Conservation (phyloP, 345 rosid genomes). For the Cardamine occulta region DNA sequence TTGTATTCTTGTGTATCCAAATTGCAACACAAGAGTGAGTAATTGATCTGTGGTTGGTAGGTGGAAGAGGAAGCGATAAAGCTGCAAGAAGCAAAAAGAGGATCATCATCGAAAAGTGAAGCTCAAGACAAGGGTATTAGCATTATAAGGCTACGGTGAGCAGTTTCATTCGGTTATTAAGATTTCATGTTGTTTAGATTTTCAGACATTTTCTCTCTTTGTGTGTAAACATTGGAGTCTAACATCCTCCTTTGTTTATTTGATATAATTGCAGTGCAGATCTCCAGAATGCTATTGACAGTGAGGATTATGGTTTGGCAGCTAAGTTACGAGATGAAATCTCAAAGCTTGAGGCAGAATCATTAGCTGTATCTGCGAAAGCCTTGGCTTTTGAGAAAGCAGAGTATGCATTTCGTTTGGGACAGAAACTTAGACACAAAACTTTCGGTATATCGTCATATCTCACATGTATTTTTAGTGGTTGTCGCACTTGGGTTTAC, state of each 20-base stretch:
- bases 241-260: constrained; percentile 1
- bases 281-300: constrained; percentile 79
- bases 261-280: constrained; percentile 65
- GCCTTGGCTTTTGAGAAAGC: constrained; percentile 82
- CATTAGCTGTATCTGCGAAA: constrained; percentile 83
- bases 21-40: not conserved
- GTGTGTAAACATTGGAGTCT: constrained; percentile 1
- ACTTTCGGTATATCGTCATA: constrained; percentile 54
- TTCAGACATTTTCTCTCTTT: too few species aligned
- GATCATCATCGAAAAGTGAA: constrained; percentile 87
- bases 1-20: not conserved
- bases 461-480: not conserved
- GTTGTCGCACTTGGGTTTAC: constrained; percentile 8
- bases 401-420: constrained; percentile 80
- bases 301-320: constrained; percentile 76
- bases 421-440: constrained; percentile 90
- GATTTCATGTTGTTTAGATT: not conserved
- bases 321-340: constrained; percentile 76
- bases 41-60: constrained; percentile 50
- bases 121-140: constrained; percentile 93
- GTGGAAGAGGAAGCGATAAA: constrained; percentile 78
- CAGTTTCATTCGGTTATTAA: not conserved
- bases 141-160: constrained; percentile 74
- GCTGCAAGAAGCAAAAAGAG: constrained; percentile 72
- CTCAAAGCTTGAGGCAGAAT: constrained; percentile 81